phyloP scores from a whole-genome alignment of 1,284 basidiomycete species.

The Tranzscheliella williamsii region DNA sequence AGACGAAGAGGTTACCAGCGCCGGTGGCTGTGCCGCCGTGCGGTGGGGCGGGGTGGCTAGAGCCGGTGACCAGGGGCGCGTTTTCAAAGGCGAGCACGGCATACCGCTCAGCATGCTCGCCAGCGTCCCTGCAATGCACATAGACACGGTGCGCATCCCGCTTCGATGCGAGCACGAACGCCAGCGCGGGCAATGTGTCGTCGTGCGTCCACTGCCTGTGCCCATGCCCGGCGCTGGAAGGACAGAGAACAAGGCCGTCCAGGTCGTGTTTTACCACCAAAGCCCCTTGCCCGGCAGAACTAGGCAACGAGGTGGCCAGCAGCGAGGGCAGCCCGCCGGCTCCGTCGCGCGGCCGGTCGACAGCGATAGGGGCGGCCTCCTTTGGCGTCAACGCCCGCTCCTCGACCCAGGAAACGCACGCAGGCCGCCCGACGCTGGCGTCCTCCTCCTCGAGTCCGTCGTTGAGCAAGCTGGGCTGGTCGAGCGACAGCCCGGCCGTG shows the following conservation, averaged over 20 bases:
- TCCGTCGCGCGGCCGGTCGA: no score
- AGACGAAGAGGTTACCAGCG: conserved; percentile 51
- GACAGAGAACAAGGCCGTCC: conserved; percentile 75
- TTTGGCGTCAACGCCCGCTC: no score
- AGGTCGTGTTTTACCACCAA: conserved; percentile 77
- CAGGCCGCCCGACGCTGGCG: conserved; percentile 70
- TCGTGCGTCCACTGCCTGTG: conserved; percentile 71
- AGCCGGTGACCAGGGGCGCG: conserved; percentile 23
- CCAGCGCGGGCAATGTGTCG: conserved; percentile 80
- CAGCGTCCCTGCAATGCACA: conserved; percentile 9
- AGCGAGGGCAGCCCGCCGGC: neutral
- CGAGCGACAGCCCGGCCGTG: conserved; percentile 1
- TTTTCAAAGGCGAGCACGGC: conserved; percentile 39
- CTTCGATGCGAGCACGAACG: conserved; percentile 93
- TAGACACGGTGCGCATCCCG: conserved; percentile 52
- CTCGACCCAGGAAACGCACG: no score
- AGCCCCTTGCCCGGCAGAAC: neutral
- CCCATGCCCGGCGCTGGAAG: conserved; percentile 43
- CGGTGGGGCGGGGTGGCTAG: no score
- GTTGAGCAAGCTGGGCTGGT: conserved; percentile 70
- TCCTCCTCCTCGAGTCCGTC: conserved; percentile 63
- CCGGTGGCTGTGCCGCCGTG: conserved; percentile 5
- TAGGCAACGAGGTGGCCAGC: conserved; percentile 4
- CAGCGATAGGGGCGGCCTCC: no score
- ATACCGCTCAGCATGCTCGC: conserved; percentile 3